Evolutionary conservation across 2,329 filamentous ascomycete species (phyloP), one percentile per base, ranked within the genome.

Genomic region (Calonectria hongkongensis): DNA sequence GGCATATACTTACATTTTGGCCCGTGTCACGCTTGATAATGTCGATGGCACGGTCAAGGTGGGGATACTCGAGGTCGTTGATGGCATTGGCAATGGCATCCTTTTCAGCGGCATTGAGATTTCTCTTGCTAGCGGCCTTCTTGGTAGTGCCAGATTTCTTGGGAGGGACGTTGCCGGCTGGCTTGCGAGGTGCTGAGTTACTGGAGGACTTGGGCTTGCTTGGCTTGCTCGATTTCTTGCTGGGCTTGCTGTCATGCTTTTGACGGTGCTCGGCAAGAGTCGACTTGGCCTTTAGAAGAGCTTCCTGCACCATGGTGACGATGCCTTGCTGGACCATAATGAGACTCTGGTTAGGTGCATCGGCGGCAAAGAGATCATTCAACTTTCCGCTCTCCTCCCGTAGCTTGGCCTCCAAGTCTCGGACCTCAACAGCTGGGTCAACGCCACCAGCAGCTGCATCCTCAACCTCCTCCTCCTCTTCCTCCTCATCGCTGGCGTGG

Each of bases 11-110:
- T 89, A 86, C 97, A 88, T 88, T 93, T 88, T 85, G 94, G 86
- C 87, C 94, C 84, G 86, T 98, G 77, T 98, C 96, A 76, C 91
- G 92, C 83, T 97, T 95, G 81, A 99, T 98, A 74, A 98, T 96
- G 72, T 94, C 92, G 39, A 98, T 94, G 0, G 96, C 95, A 77
- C 92, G 91, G 63, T 93, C 90, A 80, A 98, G 93, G 76, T 95
- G 92, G n/a, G 89, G 88, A 63, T 94, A 93, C 21, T 95, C 92
- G 70, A 98, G 91, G 74, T 93, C 92, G 79, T 93, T 94, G 75
- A 98, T 97, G 16, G 94, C 94, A 71, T 93, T 93, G 1, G 95
- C 96, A 71, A 99, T 97, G 76, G 96, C 91, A 71, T 97, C 95
- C 87, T 98, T 98, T 85, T 99, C 95, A 4, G 93, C 89, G 72